Evolutionary conservation across 2,329 filamentous ascomycete genomes (phyloP), one percentile per base, ranked within the genome.

Genomic region (Cladosporium sp.): DNA sequence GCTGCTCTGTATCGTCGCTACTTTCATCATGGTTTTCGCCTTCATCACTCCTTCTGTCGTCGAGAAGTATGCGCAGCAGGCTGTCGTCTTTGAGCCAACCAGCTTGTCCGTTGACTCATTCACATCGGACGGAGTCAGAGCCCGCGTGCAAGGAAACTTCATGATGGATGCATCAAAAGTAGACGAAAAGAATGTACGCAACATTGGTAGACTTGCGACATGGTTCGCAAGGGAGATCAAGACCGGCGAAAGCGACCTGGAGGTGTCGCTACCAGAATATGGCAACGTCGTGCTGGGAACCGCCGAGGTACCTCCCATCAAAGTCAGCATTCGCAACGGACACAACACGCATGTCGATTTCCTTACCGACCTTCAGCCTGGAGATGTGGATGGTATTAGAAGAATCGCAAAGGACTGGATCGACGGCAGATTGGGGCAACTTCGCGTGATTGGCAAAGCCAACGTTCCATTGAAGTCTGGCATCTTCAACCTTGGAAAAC

Each of bases 351-450:
- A 86, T 65, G 81, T 98, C 65, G 91, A 97, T 72, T 89, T 98
- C 71, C 79, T 95, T 64, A 86, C 90, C 50, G 88, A 95, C 67
- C 79, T 98, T 46, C 81, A 85, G 44, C 90, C 92, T 29, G 93
- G 93, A 33, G 87, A 93, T 72, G 81, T 91, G 16, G 88, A 93
- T 64, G 89, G 89, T 6, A 88, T 97, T 71, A 89, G 91, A 67
- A 85, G 85, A 66, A 85, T 98, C 68, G 92, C 91, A 56, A 92
- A 95, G 76, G 91, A 97, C 77, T 98, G 92, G 89, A 80, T 99
- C 67, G 88, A 91, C 63, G 93, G 93, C 46, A 89, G 87, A 63
- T 81, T 98, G 66, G 85, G 88, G 12, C 83, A 85, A 65, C 80
- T 99, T 65, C 87, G 85, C 67, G 81, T 98, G 16, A 84, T 88